Conservation (phyloP, 1,139 yeast genomes). For the Magnusiomyces paraingens region DNA sequence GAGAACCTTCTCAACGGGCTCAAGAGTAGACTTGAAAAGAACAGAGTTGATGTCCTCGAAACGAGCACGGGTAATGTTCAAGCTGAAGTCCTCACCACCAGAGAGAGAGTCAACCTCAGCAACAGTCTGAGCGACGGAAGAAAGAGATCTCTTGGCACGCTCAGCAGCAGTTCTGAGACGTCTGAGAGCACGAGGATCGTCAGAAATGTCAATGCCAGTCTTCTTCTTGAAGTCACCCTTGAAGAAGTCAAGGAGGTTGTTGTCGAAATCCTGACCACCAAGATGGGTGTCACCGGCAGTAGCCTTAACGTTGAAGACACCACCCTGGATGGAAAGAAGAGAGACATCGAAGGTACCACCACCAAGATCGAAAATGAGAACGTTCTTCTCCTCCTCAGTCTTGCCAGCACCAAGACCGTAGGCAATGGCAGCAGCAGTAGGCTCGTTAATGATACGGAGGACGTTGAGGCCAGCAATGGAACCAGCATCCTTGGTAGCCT, state of each 20-base stretch:
- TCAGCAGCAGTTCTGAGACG: conserved; percentile 89
- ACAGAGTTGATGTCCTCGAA: conserved; percentile 84
- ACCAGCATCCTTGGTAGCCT: conserved; percentile 98
- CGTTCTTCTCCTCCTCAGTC: conserved; percentile 73
- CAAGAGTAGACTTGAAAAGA: conserved; percentile 77
- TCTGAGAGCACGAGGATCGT: conserved; percentile 77
- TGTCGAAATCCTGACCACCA: conserved; percentile 58
- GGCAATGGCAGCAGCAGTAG: conserved; percentile 98
- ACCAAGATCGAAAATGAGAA: conserved; percentile 90
- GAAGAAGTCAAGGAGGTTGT: conserved; percentile 72
- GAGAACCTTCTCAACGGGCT: conserved; percentile 81
- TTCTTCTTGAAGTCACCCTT: conserved; percentile 81
- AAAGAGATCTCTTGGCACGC: conserved; percentile 86
- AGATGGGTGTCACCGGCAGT: conserved; percentile 59
- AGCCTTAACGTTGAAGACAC: conserved; percentile 94
- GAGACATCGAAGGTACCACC: conserved; percentile 99
- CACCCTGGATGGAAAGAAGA: conserved; percentile 84
- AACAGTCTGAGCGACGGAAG: conserved; percentile 81
- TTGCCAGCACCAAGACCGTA: conserved; percentile 96
- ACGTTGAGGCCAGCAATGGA: conserved; percentile 96
- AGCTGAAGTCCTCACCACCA: conserved; percentile 77
- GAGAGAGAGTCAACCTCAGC: conserved; percentile 78
- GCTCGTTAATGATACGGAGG: conserved; percentile 94
- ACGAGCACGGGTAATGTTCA: conserved; percentile 84
- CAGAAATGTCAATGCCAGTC: conserved; percentile 66